These are phyloP conservation scores for Incumbomyces delicatus DNA, from an alignment of 2,329 filamentous ascomycete genomes.

Conservation along the genomic window DNA sequence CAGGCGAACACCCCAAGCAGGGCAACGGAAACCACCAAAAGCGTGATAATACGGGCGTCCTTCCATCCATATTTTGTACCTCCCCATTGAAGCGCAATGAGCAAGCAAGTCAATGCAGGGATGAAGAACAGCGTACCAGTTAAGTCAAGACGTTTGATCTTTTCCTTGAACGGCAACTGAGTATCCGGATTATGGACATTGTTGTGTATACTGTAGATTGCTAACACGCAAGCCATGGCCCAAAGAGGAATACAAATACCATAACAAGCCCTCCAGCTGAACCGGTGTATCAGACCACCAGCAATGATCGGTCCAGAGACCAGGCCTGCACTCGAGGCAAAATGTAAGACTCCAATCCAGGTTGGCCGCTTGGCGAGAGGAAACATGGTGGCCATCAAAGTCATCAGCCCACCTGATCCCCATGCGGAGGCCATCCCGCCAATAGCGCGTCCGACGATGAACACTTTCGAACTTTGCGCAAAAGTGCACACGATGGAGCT, in stretches of 20 bases:
- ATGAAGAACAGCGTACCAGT: constrained; percentile 26
- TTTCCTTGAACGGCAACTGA: constrained; percentile 9
- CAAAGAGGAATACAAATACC: constrained; percentile 37
- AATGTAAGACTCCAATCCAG: constrained; percentile 15
- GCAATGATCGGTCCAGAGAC: constrained; percentile 25
- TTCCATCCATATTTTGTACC: constrained; percentile 17
- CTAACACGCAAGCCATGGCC: background rate
- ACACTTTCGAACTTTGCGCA: constrained; percentile 28
- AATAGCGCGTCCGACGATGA: constrained; percentile 35
- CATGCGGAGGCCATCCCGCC: constrained; percentile 32
- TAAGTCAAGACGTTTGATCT: constrained; percentile 25
- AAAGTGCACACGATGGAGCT: constrained; percentile 32
- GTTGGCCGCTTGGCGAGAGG: constrained; percentile 22
- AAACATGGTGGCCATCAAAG: constrained; percentile 21
- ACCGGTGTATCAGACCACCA: constrained; percentile 27
- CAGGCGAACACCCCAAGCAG: constrained; percentile 10
- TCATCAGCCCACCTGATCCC: constrained; percentile 29
- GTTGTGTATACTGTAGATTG: background rate
- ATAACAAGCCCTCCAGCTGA: constrained; percentile 31
- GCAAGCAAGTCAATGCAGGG: constrained; percentile 22
- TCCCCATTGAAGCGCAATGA: constrained; percentile 26
- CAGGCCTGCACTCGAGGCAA: background rate
- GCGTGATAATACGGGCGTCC: constrained; percentile 10
- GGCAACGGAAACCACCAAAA: constrained; percentile 11
- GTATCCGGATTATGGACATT: background rate